Evolutionary conservation across 139 green algal species (phyloP).

Genomic region (Mesotaenium endlicherianum): DNA sequence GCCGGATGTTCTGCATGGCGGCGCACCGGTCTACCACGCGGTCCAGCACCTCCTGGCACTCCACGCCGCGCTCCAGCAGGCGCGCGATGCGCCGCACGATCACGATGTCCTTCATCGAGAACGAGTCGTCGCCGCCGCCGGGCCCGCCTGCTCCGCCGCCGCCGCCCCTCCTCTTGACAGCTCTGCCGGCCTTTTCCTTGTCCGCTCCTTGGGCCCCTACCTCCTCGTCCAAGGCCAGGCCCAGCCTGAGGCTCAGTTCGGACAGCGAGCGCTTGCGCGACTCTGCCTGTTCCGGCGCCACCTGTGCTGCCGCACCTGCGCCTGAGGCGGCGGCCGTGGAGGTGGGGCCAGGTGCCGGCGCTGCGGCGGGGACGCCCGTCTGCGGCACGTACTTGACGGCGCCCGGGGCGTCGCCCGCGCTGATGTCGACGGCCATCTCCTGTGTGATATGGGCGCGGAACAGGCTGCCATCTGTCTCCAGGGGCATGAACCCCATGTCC

Average conservation of each 20-base stretch:
- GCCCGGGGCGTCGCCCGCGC: too few relatives aligned
- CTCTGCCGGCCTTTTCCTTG: background rate
- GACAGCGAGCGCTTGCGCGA: too few relatives aligned
- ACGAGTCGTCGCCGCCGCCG: background rate
- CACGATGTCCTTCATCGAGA: constrained; percentile 20
- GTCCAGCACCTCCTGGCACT: constrained; percentile 12
- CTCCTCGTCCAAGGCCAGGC: background rate
- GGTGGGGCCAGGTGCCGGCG: too few relatives aligned
- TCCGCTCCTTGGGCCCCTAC: background rate
- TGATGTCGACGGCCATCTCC: too few relatives aligned
- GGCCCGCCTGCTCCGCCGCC: background rate
- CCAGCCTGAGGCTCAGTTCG: too few relatives aligned
- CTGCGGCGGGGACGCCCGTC: too few relatives aligned
- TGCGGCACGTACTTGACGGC: too few relatives aligned
- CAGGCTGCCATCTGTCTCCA: too few relatives aligned
- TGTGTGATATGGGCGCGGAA: too few relatives aligned
- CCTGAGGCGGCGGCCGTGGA: too few relatives aligned
- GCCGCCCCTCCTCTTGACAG: background rate
- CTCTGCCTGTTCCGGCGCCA: background rate
- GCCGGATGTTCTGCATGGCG: constrained; percentile 68
- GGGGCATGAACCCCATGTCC: too few relatives aligned
- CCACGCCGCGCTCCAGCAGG: constrained; percentile 24
- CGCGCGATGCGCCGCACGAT: background rate
- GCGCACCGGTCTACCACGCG: constrained; percentile 15
- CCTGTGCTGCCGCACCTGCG: background rate